phyloP scores from a whole-genome alignment of 768 basidiomycete species.

The Boletus rubroflammeus region DNA sequence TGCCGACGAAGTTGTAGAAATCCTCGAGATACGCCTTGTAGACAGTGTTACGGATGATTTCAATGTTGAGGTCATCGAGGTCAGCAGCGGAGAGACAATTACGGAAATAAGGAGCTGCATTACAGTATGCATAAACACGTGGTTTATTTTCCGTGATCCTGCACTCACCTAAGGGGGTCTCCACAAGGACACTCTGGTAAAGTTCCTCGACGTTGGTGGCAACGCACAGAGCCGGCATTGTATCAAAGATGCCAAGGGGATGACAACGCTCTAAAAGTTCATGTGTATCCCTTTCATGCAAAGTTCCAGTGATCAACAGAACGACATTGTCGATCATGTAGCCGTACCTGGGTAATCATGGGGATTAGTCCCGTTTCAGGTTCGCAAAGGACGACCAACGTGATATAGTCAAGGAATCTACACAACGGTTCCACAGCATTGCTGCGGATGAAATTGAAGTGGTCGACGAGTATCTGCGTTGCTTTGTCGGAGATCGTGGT shows the following conservation, averaged over 20 bases:
- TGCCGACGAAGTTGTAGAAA: conserved; percentile 80
- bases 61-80: conserved; percentile 97
- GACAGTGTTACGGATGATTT: conserved; percentile 98
- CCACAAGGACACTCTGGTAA: conserved; percentile 94
- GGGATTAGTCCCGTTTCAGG: conserved; percentile 2
- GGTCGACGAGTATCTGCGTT: conserved; percentile 91
- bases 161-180: conserved; percentile 88
- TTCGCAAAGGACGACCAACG: conserved; percentile 51
- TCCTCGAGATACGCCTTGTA: conserved; percentile 99
- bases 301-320: conserved; percentile 92
- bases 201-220: conserved; percentile 98
- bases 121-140: not conserved
- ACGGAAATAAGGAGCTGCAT: conserved; percentile 88
- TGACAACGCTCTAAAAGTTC: conserved; percentile 96
- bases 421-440: conserved; percentile 89
- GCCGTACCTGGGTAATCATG: conserved; percentile 60
- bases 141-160: not conserved
- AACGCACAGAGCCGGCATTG: conserved; percentile 98
- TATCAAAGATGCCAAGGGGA: conserved; percentile 94
- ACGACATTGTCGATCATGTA: conserved; percentile 99
- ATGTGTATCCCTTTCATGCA: conserved; percentile 96
- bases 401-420: conserved; percentile 97
- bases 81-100: conserved; percentile 93
- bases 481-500: conserved; percentile 97
- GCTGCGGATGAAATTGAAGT: conserved; percentile 90